Percentiles rank a stretch among this genome's conserved stretches.
Evolutionary conservation across 768 basidiomycete species (phyloP).

Genomic region (Trametes meyenii): DNA sequence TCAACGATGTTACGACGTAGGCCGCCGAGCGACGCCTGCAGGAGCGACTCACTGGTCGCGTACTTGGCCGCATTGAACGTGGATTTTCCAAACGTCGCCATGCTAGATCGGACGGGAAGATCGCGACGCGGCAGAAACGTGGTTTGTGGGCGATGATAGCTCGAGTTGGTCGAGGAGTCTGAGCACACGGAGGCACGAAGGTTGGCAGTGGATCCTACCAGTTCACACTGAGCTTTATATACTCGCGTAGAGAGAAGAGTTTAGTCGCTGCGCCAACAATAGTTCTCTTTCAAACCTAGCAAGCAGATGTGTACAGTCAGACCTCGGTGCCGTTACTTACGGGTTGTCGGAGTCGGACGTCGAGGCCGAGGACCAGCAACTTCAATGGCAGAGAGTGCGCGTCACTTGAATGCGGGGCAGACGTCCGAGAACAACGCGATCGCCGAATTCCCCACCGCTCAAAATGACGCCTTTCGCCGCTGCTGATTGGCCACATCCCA

Average conservation of each 20-base stretch:
- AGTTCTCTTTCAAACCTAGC: background rate
- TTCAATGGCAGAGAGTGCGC: too few relatives aligned
- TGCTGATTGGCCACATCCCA: background rate
- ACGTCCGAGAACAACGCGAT: conserved; percentile 2
- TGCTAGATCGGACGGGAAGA: conserved; percentile 29
- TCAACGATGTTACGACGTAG: background rate
- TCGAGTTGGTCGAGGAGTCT: too few relatives aligned
- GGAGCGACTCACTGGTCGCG: conserved; percentile 37
- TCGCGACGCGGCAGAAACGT: too few relatives aligned
- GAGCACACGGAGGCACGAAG: background rate
- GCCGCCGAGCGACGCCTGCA: background rate
- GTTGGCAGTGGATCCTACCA: background rate
- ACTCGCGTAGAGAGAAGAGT: background rate
- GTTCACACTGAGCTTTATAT: background rate
- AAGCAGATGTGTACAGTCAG: too few relatives aligned
- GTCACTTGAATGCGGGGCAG: conserved; percentile 9
- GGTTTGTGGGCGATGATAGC: too few relatives aligned
- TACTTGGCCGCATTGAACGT: conserved; percentile 72
- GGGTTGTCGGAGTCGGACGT: conserved; percentile 2
- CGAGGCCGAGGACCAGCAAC: conserved; percentile 6
- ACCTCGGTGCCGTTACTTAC: too few relatives aligned
- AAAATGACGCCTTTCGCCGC: background rate
- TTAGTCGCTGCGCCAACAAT: background rate
- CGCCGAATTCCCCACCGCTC: too few relatives aligned
- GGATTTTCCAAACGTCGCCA: conserved; percentile 77